These are phyloP conservation scores for Amanita jacksonii DNA, from an alignment of 768 basidiomycete genomes.

Conservation along the genomic window DNA sequence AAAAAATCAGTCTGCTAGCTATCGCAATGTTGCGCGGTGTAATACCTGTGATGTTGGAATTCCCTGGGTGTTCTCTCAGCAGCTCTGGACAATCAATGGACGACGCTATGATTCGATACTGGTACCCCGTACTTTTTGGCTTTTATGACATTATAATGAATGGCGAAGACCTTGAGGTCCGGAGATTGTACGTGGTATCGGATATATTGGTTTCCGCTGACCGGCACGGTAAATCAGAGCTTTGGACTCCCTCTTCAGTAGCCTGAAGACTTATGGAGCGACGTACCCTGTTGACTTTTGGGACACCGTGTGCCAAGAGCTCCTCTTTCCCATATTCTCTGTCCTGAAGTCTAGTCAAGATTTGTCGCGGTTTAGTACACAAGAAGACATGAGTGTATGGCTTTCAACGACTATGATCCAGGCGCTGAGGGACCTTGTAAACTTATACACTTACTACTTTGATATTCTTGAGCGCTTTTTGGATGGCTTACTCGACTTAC, in stretches of 20 bases:
- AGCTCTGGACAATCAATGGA: conserved; percentile 35
- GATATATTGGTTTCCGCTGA: not conserved
- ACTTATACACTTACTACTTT: conserved; percentile 94
- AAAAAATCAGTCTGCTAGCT: conserved; percentile 92
- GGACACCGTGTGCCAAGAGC: conserved; percentile 94
- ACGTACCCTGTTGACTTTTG: conserved; percentile 89
- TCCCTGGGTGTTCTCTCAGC: conserved; percentile 49
- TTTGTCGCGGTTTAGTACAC: conserved; percentile 84
- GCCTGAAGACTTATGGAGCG: conserved; percentile 82
- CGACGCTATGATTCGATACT: conserved; percentile 91
- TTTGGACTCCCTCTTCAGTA: conserved; percentile 91
- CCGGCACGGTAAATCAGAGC: conserved; percentile 45
- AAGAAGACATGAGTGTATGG: conserved; percentile 99
- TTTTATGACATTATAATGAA: conserved; percentile 99
- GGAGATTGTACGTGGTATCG: conserved; percentile 68
- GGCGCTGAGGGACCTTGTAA: conserved; percentile 89
- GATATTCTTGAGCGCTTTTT: conserved; percentile 82
- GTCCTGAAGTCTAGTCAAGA: conserved; percentile 92
- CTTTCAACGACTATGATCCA: conserved; percentile 98
- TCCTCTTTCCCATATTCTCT: conserved; percentile 97
- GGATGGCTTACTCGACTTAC: conserved; percentile 86
- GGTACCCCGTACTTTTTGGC: conserved; percentile 95
- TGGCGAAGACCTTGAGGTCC: conserved; percentile 95
- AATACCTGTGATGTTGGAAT: conserved; percentile 84
- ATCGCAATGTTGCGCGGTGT: conserved; percentile 94